Evolutionary conservation across 768 basidiomycete species (phyloP).

Genomic region (Pseudohyphozyma bogoriensis): DNA sequence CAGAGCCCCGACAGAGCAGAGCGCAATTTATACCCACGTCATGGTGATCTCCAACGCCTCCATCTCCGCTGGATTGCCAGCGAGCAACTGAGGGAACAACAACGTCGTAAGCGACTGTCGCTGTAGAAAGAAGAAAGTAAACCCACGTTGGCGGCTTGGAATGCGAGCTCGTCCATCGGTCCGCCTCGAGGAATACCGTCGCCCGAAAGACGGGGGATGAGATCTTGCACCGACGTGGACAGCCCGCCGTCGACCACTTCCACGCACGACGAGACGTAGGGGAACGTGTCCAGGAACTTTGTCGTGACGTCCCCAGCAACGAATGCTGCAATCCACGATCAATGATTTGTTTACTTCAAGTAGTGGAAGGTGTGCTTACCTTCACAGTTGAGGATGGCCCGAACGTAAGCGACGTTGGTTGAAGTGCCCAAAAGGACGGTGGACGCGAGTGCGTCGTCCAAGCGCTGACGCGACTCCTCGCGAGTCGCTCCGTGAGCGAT

Average conservation of each 20-base stretch:
- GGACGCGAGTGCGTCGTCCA: slow-evolving; percentile 40
- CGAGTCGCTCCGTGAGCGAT: slow-evolving; percentile 48
- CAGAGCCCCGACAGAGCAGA: slow-evolving; percentile 33
- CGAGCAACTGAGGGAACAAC: slow-evolving; percentile 45
- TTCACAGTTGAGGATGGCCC: slow-evolving; percentile 41
- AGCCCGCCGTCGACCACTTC: slow-evolving; percentile 51
- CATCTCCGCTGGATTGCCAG: slow-evolving; percentile 45
- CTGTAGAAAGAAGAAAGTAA: too few species aligned
- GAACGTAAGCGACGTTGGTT: slow-evolving; percentile 51
- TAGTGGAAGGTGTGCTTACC: too few species aligned
- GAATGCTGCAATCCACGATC: slow-evolving; percentile 38
- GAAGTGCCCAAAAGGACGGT: slow-evolving; percentile 50
- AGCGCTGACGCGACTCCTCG: slow-evolving; percentile 44
- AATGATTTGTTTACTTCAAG: too few species aligned
- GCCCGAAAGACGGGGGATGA: slow-evolving; percentile 46
- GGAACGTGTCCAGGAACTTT: slow-evolving; percentile 44
- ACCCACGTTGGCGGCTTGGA: slow-evolving; percentile 47
- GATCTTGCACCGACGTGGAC: slow-evolving; percentile 52
- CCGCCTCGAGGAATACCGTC: slow-evolving; percentile 56
- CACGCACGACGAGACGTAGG: slow-evolving; percentile 43
- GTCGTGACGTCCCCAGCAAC: slow-evolving; percentile 46
- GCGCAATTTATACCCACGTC: neutral
- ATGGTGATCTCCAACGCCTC: slow-evolving; percentile 51
- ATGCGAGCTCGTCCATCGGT: slow-evolving; percentile 54
- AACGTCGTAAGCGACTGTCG: neutral